A percentile compares a stretch with the other conserved stretches of the same genome.
Conservation (phyloP, 2,329 filamentous ascomycete species). For the Esteya vermicola region DNA sequence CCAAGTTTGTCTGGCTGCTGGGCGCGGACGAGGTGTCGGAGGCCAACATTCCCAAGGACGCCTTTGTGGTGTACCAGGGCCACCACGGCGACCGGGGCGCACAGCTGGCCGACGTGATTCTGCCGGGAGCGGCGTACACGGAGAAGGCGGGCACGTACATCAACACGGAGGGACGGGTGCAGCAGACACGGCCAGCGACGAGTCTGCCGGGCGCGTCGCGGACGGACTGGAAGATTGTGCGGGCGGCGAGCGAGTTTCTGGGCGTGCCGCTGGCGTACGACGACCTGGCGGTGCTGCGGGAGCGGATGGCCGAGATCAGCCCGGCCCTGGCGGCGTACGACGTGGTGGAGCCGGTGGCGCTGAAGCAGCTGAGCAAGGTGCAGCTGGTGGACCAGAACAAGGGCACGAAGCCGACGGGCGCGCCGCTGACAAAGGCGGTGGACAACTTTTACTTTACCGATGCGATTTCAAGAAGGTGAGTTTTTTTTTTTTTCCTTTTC, state of each 20-base stretch:
- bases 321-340: slow-evolving; percentile 84
- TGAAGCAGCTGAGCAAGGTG: slow-evolving; percentile 71
- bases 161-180: slow-evolving; percentile 94
- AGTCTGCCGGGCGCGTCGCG: slow-evolving; percentile 78
- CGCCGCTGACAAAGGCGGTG: slow-evolving; percentile 69
- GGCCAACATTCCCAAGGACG: slow-evolving; percentile 82
- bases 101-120: slow-evolving; percentile 81
- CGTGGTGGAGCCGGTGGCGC: slow-evolving; percentile 66
- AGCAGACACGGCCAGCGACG: slow-evolving; percentile 83
- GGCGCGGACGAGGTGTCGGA: slow-evolving; percentile 84
- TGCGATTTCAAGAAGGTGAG: slow-evolving; percentile 85
- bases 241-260: slow-evolving; percentile 83
- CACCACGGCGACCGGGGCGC: slow-evolving; percentile 94
- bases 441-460: slow-evolving; percentile 99
- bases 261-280: slow-evolving; percentile 82
- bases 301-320: slow-evolving; percentile 91
- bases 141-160: slow-evolving; percentile 94
- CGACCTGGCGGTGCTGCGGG: slow-evolving; percentile 74
- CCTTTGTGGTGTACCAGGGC: slow-evolving; percentile 95
- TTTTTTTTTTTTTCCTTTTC: neutral
- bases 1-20: slow-evolving; percentile 94
- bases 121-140: slow-evolving; percentile 90
- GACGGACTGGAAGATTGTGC: slow-evolving; percentile 98
- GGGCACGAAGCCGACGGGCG: slow-evolving; percentile 58
- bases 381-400: slow-evolving; percentile 96